Evolutionary conservation across 805 yeast species (phyloP), one percentile per base, ranked within the genome.

Genomic region (Saccharomyces kudriavzevii): DNA sequence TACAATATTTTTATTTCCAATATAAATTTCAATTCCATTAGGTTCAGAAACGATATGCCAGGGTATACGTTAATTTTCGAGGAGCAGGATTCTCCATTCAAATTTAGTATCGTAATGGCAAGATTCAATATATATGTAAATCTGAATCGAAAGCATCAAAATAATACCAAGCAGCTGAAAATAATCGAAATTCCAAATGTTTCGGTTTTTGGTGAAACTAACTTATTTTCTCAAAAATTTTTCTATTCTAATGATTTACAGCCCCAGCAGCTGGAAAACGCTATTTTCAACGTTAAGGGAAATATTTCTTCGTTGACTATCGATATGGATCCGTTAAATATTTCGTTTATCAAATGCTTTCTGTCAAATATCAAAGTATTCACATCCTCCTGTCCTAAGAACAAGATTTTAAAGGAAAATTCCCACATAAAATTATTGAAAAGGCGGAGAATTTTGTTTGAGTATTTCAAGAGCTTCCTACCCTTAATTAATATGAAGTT

Each of bases 1-100:
- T 62, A 60, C 48, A 53, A 61, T 50, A 35, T 65, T 9, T 55
- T 53, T 27, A 57, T 60, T 10, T 60, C 69, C 4, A 67, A 63
- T 52, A 55, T 66, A 8, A 61, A 65, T 1, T 55, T 69, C 1
- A 64, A 66, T 30, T 28, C 62, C 11, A 58, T 62, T 24, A 64
- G 72, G 54, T 68, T 68, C 50, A 59, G 57, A 45, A 59, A 62
- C 11, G 65, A 68, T 5, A 69, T 73, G 48, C 78, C 82, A 1
- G 83, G 84, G 1, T 79, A 68, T 57, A 80, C 78, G 45, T 58
- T 79, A 11, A 54, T 68, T 17, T 79, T 72, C 52, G 63, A 64
- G 3, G 68, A 69, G 30, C 63, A 66, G 4, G 82, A 79, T 52
- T 67, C 64, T 20, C 83, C 83, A 1, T 60, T 72, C 26, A 75